A percentile compares a stretch with the other conserved stretches of the same genome.
Conservation (phyloP, 1,139 yeast genomes). For the Taiozyma onychis region DNA sequence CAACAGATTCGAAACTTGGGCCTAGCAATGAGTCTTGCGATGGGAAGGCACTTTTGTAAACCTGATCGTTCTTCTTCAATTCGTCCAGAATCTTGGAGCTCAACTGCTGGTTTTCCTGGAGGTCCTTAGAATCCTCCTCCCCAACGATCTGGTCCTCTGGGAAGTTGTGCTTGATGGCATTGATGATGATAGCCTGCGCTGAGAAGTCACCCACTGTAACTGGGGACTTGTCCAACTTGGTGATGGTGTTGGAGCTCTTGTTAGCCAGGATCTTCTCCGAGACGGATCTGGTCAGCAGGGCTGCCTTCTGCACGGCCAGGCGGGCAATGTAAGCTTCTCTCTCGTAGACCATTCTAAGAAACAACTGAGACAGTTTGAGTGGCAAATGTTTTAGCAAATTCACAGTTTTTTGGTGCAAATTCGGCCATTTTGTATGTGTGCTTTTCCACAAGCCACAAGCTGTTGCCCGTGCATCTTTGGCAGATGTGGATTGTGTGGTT, state of each 20-base stretch:
- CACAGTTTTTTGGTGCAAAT: too few species aligned
- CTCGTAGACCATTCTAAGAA: conserved; percentile 21
- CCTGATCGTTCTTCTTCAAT: conserved; percentile 35
- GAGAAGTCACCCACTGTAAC: conserved; percentile 97
- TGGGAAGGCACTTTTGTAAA: conserved; percentile 26
- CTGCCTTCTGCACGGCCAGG: conserved; percentile 85
- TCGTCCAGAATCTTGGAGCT: conserved; percentile 44
- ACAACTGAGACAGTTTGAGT: not conserved
- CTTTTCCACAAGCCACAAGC: not conserved
- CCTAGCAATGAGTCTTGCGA: conserved; percentile 18
- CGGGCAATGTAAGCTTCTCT: conserved; percentile 76
- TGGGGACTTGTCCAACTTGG: conserved; percentile 87
- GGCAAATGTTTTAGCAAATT: not conserved
- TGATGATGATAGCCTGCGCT: conserved; percentile 88
- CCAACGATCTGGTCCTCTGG: conserved; percentile 88
- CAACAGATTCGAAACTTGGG: conserved; percentile 34
- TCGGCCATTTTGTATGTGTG: too few species aligned
- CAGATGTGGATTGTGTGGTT: not conserved
- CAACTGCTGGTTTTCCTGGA: conserved; percentile 46
- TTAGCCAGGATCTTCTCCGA: conserved; percentile 60
- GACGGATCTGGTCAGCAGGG: conserved; percentile 67
- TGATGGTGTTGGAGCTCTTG: conserved; percentile 54
- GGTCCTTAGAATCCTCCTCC: conserved; percentile 78
- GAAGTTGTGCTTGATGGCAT: conserved; percentile 73
- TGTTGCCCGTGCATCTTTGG: not conserved